phyloP scores from a whole-genome alignment of 257 asterid genomes.

The Verbascum thapsus region DNA sequence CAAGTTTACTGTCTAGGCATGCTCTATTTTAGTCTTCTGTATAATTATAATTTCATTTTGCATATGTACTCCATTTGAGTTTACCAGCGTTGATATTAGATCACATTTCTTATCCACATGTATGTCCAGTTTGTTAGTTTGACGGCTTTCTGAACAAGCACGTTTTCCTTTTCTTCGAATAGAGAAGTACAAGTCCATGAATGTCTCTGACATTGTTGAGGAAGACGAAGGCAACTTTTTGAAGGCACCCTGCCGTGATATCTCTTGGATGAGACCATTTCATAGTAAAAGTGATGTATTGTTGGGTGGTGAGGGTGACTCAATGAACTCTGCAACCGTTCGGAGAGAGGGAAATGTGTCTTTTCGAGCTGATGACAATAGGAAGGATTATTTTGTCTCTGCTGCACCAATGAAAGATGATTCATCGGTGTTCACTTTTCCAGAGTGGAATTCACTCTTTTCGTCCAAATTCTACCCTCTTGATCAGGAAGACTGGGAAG shows the following conservation, averaged over 20 bases:
- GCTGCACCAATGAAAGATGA: slow-evolving; percentile 72
- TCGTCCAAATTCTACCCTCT: slow-evolving; percentile 66
- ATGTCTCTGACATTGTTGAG: slow-evolving; percentile 63
- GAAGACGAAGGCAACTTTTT: slow-evolving; percentile 86
- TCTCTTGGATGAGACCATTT: slow-evolving; percentile 55
- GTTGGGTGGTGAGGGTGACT: slow-evolving; percentile 47
- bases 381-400: slow-evolving; percentile 59
- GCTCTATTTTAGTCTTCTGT: neutral
- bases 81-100: slow-evolving; percentile 16
- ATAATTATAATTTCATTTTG: slow-evolving; percentile 11
- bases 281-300: slow-evolving; percentile 42
- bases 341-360: slow-evolving; percentile 43
- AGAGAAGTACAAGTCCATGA: slow-evolving; percentile 74
- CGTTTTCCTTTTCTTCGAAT: slow-evolving; percentile 28
- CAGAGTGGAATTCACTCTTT: slow-evolving; percentile 46
- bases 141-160: slow-evolving; percentile 28
- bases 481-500: slow-evolving; percentile 98
- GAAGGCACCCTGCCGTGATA: slow-evolving; percentile 64
- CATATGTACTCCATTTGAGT: slow-evolving; percentile 18
- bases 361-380: slow-evolving; percentile 37
- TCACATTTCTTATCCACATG: slow-evolving; percentile 14
- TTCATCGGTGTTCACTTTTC: slow-evolving; percentile 35
- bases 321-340: slow-evolving; percentile 42
- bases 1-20: slow-evolving; percentile 16
- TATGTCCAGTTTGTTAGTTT: slow-evolving; percentile 16